A percentile compares a stretch with the other conserved stretches of the same genome.
These are phyloP conservation scores for Warburgia ugandensis DNA, from an alignment of 164 flowering plant genomes.

Conservation along the genomic window DNA sequence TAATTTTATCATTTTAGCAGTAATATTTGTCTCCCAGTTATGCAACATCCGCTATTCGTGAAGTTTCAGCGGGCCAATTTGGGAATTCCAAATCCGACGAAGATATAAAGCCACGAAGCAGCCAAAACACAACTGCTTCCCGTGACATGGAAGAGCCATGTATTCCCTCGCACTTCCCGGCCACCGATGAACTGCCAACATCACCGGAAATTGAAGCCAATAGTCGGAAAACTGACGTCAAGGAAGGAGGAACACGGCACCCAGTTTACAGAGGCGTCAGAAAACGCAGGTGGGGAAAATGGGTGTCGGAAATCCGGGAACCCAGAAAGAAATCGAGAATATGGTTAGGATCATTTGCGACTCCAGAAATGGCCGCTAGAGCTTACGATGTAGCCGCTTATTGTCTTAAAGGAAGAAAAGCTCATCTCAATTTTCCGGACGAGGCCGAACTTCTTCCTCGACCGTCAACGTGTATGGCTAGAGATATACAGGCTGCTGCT, in stretches of 20 bases:
- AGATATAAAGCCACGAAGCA: too few relatives aligned
- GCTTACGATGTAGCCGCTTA: conserved; percentile 69
- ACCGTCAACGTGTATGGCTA: conserved; percentile 39
- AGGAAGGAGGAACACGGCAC: conserved; percentile 34
- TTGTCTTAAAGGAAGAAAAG: conserved; percentile 48
- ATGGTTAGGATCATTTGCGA: conserved; percentile 70
- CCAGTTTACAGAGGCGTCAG: conserved; percentile 61
- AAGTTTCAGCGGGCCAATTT: too few relatives aligned
- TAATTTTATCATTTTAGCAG: too few relatives aligned
- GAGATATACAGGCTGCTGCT: conserved; percentile 67
- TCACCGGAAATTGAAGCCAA: background rate
- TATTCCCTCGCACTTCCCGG: background rate
- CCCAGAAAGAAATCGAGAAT: conserved; percentile 64
- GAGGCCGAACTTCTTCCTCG: conserved; percentile 46
- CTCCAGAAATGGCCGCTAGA: conserved; percentile 75
- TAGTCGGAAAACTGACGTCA: background rate
- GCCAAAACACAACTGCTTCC: too few relatives aligned
- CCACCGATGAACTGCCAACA: background rate
- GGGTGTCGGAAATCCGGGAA: conserved; percentile 80
- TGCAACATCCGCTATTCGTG: too few relatives aligned
- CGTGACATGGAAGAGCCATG: too few relatives aligned
- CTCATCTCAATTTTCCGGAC: conserved; percentile 60
- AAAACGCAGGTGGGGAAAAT: conserved; percentile 70
- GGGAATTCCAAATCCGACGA: too few relatives aligned
- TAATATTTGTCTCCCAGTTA: too few relatives aligned